These are phyloP conservation scores for Raphanus hybrid DNA, from an alignment of 441 rosid species.

Conservation along the genomic window DNA sequence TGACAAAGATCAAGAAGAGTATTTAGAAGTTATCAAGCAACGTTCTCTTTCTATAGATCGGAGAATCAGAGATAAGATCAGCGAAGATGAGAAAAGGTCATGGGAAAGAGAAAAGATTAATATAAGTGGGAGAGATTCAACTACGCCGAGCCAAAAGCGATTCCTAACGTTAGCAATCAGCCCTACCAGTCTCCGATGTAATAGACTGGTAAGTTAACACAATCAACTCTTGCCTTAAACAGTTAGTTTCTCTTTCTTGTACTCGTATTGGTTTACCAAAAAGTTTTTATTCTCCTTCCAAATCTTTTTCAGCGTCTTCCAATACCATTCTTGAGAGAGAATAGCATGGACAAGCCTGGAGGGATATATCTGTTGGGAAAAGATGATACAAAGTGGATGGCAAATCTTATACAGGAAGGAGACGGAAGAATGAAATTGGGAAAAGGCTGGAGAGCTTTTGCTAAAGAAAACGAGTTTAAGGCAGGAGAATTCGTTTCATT, in stretches of 20 bases:
- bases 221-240: background rate
- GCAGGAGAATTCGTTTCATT: background rate
- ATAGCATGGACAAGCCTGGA: constrained; percentile 1
- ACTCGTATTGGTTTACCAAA: background rate
- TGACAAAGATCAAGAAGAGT: constrained; percentile 15
- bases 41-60: background rate
- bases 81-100: background rate
- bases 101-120: background rate
- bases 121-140: background rate
- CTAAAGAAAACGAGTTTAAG: constrained; percentile 15
- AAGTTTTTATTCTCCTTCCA: background rate
- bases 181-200: background rate
- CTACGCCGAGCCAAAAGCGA: background rate
- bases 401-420: background rate
- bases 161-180: background rate
- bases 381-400: constrained; percentile 11
- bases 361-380: background rate
- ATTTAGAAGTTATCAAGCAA: constrained; percentile 8
- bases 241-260: background rate
- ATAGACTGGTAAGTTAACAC: background rate
- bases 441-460: constrained; percentile 13
- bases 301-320: constrained; percentile 9
- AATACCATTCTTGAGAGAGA: background rate
- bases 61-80: background rate
- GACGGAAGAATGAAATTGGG: background rate